Base-by-base conservation (phyloP, 192 early-diverging fungal species). In the Linnemannia hyalina region DNA sequence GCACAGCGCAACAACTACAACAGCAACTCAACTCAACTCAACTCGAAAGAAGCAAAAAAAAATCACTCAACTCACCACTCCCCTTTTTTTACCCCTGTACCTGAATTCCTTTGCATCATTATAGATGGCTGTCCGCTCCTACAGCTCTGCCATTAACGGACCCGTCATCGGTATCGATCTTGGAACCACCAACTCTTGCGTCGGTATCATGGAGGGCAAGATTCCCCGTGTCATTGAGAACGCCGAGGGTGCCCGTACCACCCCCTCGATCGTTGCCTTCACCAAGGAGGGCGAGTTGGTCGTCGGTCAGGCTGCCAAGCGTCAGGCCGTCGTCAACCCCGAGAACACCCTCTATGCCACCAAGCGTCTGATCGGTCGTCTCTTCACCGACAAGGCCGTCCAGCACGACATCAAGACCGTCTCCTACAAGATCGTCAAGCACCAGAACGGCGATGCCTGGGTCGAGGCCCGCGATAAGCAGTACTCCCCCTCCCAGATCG, bases 111-210 rank as follows among this genome's bases (percentile, higher is more conserved):
- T 36, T n/a, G 38, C 38, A 40, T 47, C 32, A 52, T 32, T 29
- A 35, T 77, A 83, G 82, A 15, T 83, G 32, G 73, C 76, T 78
- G 40, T 73, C 46, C 82, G 82, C 52, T 36, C 82, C 26, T 83
- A 83, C 77, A 83, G 82, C 77, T 77, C 81, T 41, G 60, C 49
- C 72, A 78, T 98, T 91, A 97, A 96, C 94, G 90, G 91, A 47
- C 90, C 85, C 52, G 97, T 99, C 44, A 98, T 99, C 83, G 98
- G 98, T 91, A 98, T 99, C 82, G 98, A 99, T 94, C 92, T 99
- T 78, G 98, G 98, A 75, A 99, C 98, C 63, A 99, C 98, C 85
- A 99, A 99, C 95, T 99, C 98, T 49, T 99, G 98, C 85, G 98
- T 99, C 49, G 95, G 97, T 77, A 95, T 98, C 42, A 99, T 98